Evolutionary conservation across 2,329 filamentous ascomycete genomes (phyloP).

Genomic region (Chaetomium sp.): DNA sequence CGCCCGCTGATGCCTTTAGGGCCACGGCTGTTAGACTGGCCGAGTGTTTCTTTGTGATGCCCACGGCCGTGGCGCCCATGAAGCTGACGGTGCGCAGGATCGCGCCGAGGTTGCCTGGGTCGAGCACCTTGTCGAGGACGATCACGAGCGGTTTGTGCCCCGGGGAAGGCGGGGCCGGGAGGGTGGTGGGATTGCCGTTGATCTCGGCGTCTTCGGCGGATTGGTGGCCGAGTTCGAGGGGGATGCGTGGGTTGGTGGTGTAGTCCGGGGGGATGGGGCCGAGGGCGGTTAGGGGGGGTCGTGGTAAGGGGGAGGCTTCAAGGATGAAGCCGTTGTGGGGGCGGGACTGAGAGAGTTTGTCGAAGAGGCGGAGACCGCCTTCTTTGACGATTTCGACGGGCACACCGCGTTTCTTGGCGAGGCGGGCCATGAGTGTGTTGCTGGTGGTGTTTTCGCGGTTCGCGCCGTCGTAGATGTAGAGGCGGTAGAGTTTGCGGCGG

Average conservation of each 20-base stretch:
- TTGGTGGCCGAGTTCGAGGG: conserved; percentile 57
- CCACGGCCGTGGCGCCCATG: conserved; percentile 80
- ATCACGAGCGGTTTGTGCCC: conserved; percentile 62
- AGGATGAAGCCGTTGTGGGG: conserved; percentile 88
- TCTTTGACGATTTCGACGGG: conserved; percentile 52
- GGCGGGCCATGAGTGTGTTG: conserved; percentile 33
- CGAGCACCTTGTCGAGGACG: conserved; percentile 68
- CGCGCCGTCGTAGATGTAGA: conserved; percentile 66
- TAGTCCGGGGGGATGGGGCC: conserved; percentile 41
- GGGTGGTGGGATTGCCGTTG: conserved; percentile 60
- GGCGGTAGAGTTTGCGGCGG: conserved; percentile 69
- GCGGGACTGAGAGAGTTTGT: conserved; percentile 74
- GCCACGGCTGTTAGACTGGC: conserved; percentile 70
- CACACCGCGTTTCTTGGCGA: conserved; percentile 46
- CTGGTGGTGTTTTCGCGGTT: conserved; percentile 41
- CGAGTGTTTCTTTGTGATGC: conserved; percentile 66
- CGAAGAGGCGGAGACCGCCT: conserved; percentile 61
- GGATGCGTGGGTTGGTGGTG: conserved; percentile 44
- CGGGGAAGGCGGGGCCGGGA: conserved; percentile 31
- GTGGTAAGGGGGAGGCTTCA: conserved; percentile 77
- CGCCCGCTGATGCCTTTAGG: conserved; percentile 82
- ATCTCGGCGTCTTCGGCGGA: conserved; percentile 65
- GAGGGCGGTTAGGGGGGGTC: conserved; percentile 58
- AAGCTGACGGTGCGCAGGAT: conserved; percentile 86
- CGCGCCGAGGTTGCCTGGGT: conserved; percentile 84